These are phyloP conservation scores for Trichoderma asperelloides DNA, from an alignment of 495 filamentous ascomycete species.

Conservation along the genomic window DNA sequence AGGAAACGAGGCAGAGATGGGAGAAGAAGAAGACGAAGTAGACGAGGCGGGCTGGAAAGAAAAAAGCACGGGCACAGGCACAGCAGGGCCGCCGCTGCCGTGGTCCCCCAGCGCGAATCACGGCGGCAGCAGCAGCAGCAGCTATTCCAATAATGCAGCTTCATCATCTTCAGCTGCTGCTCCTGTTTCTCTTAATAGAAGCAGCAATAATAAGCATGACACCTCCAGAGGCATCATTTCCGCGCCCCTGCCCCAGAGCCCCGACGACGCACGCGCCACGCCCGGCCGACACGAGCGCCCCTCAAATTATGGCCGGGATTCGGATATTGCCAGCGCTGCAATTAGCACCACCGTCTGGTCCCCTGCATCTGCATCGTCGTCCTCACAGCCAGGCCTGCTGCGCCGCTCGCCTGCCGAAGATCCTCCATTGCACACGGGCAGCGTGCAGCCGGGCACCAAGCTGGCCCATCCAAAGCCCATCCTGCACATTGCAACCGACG, in stretches of 20 bases:
- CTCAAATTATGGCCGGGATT: neutral
- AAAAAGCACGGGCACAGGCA: neutral
- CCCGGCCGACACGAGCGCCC: neutral
- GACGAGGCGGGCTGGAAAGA: neutral
- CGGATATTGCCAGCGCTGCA: neutral
- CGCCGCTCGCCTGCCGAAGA: neutral
- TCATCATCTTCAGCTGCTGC: neutral
- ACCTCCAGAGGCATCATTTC: neutral
- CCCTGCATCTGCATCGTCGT: neutral
- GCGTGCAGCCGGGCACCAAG: slow-evolving; percentile 10
- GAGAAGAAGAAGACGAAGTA: neutral
- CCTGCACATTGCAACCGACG: slow-evolving; percentile 51
- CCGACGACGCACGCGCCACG: slow-evolving; percentile 4
- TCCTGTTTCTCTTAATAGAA: too few species aligned
- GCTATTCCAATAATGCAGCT: neutral
- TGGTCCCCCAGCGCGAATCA: neutral
- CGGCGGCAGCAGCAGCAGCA: neutral
- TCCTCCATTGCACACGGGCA: slow-evolving; percentile 14
- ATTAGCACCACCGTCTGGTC: neutral
- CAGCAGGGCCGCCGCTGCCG: neutral
- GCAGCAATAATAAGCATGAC: neutral
- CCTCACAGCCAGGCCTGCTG: too few species aligned
- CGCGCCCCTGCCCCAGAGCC: neutral
- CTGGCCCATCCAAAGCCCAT: slow-evolving; percentile 30
- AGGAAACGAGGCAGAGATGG: neutral